These are phyloP conservation scores for Ceratobasidium papillatum DNA, from an alignment of 1,284 basidiomycete genomes.

Conservation along the genomic window DNA sequence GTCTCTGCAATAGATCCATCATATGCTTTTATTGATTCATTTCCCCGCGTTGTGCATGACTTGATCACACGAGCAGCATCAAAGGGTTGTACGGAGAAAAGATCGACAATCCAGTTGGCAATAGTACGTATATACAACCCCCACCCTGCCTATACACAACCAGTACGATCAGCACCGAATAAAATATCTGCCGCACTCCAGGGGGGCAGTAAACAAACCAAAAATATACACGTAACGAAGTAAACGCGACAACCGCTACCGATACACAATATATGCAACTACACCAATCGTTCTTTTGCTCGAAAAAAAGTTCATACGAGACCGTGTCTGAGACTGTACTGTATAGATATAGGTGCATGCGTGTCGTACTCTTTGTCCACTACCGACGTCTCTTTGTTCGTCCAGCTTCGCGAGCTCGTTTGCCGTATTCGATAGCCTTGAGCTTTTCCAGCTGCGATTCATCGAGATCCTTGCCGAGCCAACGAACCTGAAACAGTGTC, in stretches of 20 bases:
- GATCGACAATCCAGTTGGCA: not conserved
- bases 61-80: not conserved
- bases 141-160: not conserved
- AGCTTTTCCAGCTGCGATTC: slow-evolving; percentile 40
- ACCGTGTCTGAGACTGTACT: not conserved
- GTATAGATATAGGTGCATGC: not conserved
- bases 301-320: not conserved
- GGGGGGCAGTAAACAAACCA: not conserved
- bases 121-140: not conserved
- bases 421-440: slow-evolving; percentile 43
- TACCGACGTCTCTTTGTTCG: slow-evolving; percentile 19
- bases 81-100: not conserved
- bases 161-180: not conserved
- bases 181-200: not conserved
- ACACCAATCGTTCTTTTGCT: slow-evolving; percentile 6
- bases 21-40: slow-evolving; percentile 6
- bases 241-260: slow-evolving; percentile 24
- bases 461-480: slow-evolving; percentile 43
- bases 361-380: not conserved
- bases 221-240: not conserved
- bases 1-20: slow-evolving; percentile 43
- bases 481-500: slow-evolving; percentile 35
- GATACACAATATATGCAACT: slow-evolving; percentile 38
- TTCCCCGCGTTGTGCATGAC: not conserved
- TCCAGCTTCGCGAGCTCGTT: slow-evolving; percentile 24